Percentiles rank a stretch among this genome's conserved stretches.
These are phyloP conservation scores for Penicillium sp. DNA, from an alignment of 2,329 filamentous ascomycete species.

Conservation along the genomic window DNA sequence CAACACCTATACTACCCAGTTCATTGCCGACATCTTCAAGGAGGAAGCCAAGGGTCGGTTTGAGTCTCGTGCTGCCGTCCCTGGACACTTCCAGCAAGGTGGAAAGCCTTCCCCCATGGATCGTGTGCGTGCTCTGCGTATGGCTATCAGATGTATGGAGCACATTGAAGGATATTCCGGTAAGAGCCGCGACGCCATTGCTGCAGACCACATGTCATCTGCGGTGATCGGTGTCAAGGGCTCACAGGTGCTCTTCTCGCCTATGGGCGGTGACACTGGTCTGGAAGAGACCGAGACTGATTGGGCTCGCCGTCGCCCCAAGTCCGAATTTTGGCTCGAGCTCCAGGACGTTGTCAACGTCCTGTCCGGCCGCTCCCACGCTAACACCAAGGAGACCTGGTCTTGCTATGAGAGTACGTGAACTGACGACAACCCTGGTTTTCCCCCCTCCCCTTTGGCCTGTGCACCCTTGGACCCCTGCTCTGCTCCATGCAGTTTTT, in stretches of 20 bases:
- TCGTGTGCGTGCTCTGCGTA: slow-evolving; percentile 83
- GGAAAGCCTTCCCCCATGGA: slow-evolving; percentile 95
- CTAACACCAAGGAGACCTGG: slow-evolving; percentile 30
- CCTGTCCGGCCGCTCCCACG: slow-evolving; percentile 68
- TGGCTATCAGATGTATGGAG: slow-evolving; percentile 92
- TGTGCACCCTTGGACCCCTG: not conserved
- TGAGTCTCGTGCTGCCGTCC: slow-evolving; percentile 87
- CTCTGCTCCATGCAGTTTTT: not conserved
- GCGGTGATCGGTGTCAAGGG: slow-evolving; percentile 91
- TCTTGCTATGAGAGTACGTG: slow-evolving; percentile 34
- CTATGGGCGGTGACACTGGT: slow-evolving; percentile 64
- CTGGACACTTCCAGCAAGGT: slow-evolving; percentile 92
- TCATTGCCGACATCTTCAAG: slow-evolving; percentile 93
- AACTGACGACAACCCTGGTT: slow-evolving; percentile 7
- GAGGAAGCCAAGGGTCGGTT: slow-evolving; percentile 91
- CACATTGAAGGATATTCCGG: slow-evolving; percentile 79
- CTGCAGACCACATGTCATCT: slow-evolving; percentile 70
- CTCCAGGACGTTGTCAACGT: slow-evolving; percentile 83
- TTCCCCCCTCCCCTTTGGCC: not conserved
- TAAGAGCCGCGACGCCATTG: slow-evolving; percentile 67
- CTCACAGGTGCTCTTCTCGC: slow-evolving; percentile 82
- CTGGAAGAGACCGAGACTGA: slow-evolving; percentile 87
- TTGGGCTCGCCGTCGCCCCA: slow-evolving; percentile 86
- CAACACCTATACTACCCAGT: slow-evolving; percentile 84
- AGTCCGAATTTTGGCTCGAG: slow-evolving; percentile 79